A percentile compares a stretch with the other conserved stretches of the same genome.
These are phyloP conservation scores for Ascoidea asiatica DNA, from an alignment of 805 yeast species.

Conservation along the genomic window DNA sequence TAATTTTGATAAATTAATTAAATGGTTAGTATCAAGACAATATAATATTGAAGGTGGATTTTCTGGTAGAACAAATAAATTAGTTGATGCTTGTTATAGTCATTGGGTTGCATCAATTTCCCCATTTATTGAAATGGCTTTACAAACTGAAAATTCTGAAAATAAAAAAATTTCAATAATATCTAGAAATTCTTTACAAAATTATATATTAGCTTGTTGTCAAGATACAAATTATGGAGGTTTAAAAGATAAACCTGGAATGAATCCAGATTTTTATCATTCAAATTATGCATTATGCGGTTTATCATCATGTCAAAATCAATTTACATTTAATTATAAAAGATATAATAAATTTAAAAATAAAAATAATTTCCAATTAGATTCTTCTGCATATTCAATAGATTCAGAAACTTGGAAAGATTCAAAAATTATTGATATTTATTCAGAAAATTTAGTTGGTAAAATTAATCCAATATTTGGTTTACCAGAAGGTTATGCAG, in stretches of 20 bases:
- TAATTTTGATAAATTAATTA: slow-evolving; percentile 34
- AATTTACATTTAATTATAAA: slow-evolving; percentile 16
- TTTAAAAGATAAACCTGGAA: slow-evolving; percentile 78
- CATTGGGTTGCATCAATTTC: slow-evolving; percentile 86
- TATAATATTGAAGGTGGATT: slow-evolving; percentile 70
- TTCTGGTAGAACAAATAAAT: slow-evolving; percentile 79
- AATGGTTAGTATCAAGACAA: slow-evolving; percentile 70
- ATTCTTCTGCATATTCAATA: slow-evolving; percentile 17
- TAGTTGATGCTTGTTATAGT: slow-evolving; percentile 93
- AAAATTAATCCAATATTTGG: not conserved
- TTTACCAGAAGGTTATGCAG: not conserved
- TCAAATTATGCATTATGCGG: slow-evolving; percentile 80
- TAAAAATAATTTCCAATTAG: slow-evolving; percentile 10
- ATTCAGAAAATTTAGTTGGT: not conserved
- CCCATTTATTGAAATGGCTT: slow-evolving; percentile 46
- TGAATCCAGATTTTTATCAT: slow-evolving; percentile 74
- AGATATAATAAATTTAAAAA: slow-evolving; percentile 1
- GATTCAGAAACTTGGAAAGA: not conserved
- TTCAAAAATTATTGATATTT: not conserved
- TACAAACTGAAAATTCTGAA: slow-evolving; percentile 15
- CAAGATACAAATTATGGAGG: slow-evolving; percentile 60
- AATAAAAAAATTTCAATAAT: slow-evolving; percentile 16
- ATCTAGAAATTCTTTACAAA: slow-evolving; percentile 42
- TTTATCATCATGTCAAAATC: slow-evolving; percentile 42
- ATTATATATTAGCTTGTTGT: slow-evolving; percentile 64